phyloP scores from a whole-genome alignment of 768 basidiomycete species.

The Stropharia rugosoannulata region DNA sequence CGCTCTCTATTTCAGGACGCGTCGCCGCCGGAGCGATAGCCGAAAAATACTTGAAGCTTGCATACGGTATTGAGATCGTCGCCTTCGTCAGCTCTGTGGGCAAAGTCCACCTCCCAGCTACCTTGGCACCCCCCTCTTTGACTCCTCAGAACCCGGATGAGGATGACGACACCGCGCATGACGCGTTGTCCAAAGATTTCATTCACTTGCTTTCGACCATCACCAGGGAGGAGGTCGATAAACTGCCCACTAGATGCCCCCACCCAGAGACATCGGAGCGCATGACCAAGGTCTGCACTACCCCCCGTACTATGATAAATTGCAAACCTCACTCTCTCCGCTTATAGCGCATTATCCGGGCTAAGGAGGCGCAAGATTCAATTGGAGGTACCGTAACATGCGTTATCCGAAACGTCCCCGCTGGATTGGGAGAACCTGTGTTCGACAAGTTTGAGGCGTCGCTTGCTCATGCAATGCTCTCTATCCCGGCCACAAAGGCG shows the following conservation, averaged over 20 bases:
- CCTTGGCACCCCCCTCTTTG: constrained; percentile 37
- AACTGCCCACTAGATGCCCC: constrained; percentile 85
- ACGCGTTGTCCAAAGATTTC: constrained; percentile 84
- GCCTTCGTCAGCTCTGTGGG: constrained; percentile 98
- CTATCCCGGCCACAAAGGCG: constrained; percentile 97
- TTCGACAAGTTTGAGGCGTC: constrained; percentile 98
- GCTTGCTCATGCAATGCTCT: constrained; percentile 97
- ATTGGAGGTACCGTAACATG: constrained; percentile 99
- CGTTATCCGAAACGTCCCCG: constrained; percentile 86
- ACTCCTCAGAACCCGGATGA: constrained; percentile 35
- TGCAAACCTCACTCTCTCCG: not conserved
- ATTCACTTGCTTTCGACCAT: constrained; percentile 73
- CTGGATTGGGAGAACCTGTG: constrained; percentile 94
- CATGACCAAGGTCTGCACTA: constrained; percentile 75
- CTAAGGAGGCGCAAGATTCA: constrained; percentile 88
- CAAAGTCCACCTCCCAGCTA: constrained; percentile 78
- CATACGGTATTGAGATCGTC: constrained; percentile 90
- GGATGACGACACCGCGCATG: constrained; percentile 65
- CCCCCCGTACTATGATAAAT: not conserved
- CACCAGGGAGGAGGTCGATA: constrained; percentile 87
- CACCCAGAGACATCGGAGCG: constrained; percentile 83
- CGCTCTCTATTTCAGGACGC: constrained; percentile 52
- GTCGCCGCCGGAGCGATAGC: constrained; percentile 99
- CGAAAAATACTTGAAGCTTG: constrained; percentile 88
- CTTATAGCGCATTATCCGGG: constrained; percentile 83